A percentile compares a stretch with the other conserved stretches of the same genome.
Evolutionary conservation across 2,329 filamentous ascomycete species (phyloP).

Genomic region (Orbilia brochopaga): DNA sequence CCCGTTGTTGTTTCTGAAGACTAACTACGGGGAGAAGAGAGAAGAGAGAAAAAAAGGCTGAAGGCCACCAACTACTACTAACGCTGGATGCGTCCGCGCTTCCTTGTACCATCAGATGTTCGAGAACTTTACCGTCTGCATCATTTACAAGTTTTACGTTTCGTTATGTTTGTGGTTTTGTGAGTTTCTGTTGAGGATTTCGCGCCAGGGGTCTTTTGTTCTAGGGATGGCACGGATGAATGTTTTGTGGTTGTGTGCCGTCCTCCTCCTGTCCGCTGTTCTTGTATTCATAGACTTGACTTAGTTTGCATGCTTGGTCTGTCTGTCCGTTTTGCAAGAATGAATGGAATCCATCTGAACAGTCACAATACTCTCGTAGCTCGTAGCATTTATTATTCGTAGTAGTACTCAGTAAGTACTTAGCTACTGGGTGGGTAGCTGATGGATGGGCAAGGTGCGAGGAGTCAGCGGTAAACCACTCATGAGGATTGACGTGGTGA

Average conservation of each 20-base stretch:
- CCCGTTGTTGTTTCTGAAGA: conserved; percentile 13
- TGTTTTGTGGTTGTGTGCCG: conserved; percentile 14
- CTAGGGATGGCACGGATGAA: conserved; percentile 36
- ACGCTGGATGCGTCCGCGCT: conserved; percentile 47
- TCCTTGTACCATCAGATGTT: conserved; percentile 47
- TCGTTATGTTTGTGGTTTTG: too few species aligned
- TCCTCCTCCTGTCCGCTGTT: conserved; percentile 50
- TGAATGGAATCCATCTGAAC: conserved; percentile 42
- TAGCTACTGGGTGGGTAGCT: too few species aligned
- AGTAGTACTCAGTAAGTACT: not conserved
- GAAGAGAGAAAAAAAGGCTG: conserved; percentile 1
- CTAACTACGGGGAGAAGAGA: too few species aligned
- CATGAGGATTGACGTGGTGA: conserved; percentile 36
- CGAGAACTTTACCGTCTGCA: too few species aligned
- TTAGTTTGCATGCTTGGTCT: conserved; percentile 18
- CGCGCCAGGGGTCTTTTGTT: conserved; percentile 51
- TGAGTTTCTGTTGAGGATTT: conserved; percentile 23
- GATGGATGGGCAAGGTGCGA: conserved; percentile 1
- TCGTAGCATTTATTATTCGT: not conserved
- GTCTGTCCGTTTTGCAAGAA: conserved; percentile 26
- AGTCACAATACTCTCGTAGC: too few species aligned
- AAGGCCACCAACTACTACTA: too few species aligned
- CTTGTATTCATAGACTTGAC: conserved; percentile 28
- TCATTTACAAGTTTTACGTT: too few species aligned
- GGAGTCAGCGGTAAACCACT: not conserved